Conservation (phyloP, 768 basidiomycete species). For the Roridomyces roridus region DNA sequence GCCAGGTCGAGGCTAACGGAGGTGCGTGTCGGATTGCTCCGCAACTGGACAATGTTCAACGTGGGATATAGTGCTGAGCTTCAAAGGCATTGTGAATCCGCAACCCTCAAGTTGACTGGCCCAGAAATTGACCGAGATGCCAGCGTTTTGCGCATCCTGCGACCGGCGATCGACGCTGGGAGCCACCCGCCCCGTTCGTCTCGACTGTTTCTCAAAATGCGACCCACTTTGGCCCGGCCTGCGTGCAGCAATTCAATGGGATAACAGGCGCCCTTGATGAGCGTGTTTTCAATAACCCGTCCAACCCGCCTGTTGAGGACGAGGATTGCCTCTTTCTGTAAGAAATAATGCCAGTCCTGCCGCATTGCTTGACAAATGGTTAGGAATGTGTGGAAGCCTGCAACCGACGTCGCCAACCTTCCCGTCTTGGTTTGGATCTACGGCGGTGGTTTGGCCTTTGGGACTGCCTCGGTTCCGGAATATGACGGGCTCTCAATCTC, state of each 20-base stretch:
- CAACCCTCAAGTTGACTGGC: not conserved
- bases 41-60: too few species aligned
- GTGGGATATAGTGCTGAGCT: too few species aligned
- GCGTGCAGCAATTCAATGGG: constrained; percentile 5
- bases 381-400: constrained; percentile 20
- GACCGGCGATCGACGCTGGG: not conserved
- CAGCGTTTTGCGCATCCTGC: constrained; percentile 13
- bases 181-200: constrained; percentile 4
- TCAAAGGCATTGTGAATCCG: constrained; percentile 18
- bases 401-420: not conserved
- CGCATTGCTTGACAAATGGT: too few species aligned
- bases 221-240: not conserved
- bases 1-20: too few species aligned
- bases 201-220: not conserved
- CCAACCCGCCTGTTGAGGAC: constrained; percentile 8
- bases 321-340: constrained; percentile 17
- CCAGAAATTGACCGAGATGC: not conserved
- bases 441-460: constrained; percentile 11
- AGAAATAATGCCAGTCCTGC: too few species aligned
- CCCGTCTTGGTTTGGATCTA: constrained; percentile 15
- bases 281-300: constrained; percentile 7
- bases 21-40: too few species aligned
- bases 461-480: constrained; percentile 5
- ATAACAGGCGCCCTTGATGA: not conserved
- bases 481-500: constrained; percentile 17